phyloP scores from a whole-genome alignment of 805 yeast species.

The Saccharomyces jurei region DNA sequence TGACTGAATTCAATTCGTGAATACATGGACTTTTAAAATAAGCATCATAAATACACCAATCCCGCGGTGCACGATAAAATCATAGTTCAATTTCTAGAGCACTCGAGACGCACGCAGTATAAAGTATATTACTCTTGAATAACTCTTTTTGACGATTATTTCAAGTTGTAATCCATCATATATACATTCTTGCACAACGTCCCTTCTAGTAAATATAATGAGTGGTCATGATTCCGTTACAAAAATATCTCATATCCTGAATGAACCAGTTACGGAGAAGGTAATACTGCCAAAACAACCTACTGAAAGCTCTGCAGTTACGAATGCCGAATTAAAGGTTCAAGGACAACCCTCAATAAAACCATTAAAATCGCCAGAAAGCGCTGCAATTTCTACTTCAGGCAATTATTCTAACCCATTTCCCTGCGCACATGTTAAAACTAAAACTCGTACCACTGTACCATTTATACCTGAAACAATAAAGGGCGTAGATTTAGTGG shows the following conservation, averaged over 20 bases:
- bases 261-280: background rate
- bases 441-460: slow-evolving; percentile 9
- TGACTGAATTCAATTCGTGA: background rate
- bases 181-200: background rate
- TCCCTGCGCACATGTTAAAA: slow-evolving; percentile 12
- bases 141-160: background rate
- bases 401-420: slow-evolving; percentile 4
- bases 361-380: background rate
- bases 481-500: slow-evolving; percentile 1
- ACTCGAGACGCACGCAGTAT: background rate
- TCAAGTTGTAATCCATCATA: background rate
- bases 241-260: background rate
- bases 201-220: background rate
- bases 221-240: background rate
- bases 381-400: background rate
- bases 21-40: background rate
- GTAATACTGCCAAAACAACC: background rate
- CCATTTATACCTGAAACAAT: slow-evolving; percentile 12
- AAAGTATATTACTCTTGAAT: background rate
- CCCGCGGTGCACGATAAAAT: background rate
- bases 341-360: background rate
- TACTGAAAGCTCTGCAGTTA: background rate
- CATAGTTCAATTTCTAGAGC: background rate
- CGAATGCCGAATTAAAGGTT: background rate
- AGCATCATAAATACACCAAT: background rate